Percentiles rank a stretch among this genome's conserved stretches.
Conservation (phyloP, 768 basidiomycete species). For the Boletus patriciae region DNA sequence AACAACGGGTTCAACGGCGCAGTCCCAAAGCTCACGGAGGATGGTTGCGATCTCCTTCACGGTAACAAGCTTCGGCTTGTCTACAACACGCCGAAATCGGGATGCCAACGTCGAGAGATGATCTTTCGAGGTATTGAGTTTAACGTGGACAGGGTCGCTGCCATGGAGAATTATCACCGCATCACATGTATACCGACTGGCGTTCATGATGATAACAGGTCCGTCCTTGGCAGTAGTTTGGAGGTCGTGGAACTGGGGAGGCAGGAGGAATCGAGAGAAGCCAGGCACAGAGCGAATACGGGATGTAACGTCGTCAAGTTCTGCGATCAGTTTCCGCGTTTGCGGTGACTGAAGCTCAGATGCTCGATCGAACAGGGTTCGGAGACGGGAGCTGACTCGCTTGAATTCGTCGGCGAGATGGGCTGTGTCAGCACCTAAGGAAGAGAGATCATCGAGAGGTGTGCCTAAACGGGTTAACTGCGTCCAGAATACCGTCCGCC, state of each 20-base stretch:
- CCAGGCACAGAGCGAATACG: neutral
- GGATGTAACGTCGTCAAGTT: neutral
- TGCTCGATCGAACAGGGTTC: neutral
- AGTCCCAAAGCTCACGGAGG: neutral
- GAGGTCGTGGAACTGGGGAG: neutral
- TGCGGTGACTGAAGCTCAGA: neutral
- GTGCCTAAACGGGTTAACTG: neutral
- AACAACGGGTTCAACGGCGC: neutral
- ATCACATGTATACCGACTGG: neutral
- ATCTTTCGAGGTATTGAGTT: neutral
- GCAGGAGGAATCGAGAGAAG: neutral
- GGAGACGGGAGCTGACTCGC: neutral
- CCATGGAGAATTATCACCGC: neutral
- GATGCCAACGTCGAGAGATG: neutral
- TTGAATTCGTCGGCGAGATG: neutral
- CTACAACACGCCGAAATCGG: neutral
- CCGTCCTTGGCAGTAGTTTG: neutral
- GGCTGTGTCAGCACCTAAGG: neutral
- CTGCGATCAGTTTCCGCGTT: neutral
- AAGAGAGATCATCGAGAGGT: neutral
- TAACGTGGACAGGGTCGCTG: neutral
- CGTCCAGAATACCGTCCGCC: neutral
- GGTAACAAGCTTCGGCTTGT: neutral
- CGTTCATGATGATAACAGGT: conserved; percentile 1
- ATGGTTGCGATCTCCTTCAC: neutral